Conservation (phyloP, 2,329 filamentous ascomycete species). For the Fusarium sublunatum region DNA sequence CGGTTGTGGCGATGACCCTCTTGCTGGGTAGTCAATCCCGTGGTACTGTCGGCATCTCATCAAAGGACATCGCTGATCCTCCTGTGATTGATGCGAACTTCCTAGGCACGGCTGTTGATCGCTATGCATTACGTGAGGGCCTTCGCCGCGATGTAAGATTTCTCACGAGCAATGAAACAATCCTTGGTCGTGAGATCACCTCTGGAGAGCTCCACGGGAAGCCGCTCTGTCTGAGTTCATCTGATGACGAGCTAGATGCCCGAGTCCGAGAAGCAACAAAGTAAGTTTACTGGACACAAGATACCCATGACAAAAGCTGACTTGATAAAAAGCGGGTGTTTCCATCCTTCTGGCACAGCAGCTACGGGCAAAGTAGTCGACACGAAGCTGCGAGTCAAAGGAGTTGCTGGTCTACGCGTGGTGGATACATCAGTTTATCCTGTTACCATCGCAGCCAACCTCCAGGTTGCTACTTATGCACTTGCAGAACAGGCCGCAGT, state of each 20-base stretch:
- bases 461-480: background rate
- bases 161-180: background rate
- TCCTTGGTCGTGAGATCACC: background rate
- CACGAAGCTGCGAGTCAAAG: slow-evolving; percentile 48
- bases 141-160: background rate
- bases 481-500: background rate
- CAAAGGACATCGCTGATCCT: too few relatives aligned
- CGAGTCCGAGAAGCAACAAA: too few relatives aligned
- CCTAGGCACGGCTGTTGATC: background rate
- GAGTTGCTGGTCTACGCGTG: slow-evolving; percentile 52
- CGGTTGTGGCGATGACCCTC: background rate
- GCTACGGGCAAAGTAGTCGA: slow-evolving; percentile 60
- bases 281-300: too few relatives aligned
- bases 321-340: slow-evolving; percentile 36
- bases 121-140: background rate
- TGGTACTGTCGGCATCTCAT: background rate
- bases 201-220: background rate
- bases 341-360: slow-evolving; percentile 47
- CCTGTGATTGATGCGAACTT: background rate
- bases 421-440: slow-evolving; percentile 48
- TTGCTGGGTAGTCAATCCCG: background rate
- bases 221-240: too few relatives aligned
- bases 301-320: background rate
- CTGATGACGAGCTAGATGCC: too few relatives aligned
- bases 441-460: background rate